Evolutionary conservation across 2,329 filamentous ascomycete genomes (phyloP), one percentile per base, ranked within the genome.

Genomic region (Chalaropsis ovoidea): DNA sequence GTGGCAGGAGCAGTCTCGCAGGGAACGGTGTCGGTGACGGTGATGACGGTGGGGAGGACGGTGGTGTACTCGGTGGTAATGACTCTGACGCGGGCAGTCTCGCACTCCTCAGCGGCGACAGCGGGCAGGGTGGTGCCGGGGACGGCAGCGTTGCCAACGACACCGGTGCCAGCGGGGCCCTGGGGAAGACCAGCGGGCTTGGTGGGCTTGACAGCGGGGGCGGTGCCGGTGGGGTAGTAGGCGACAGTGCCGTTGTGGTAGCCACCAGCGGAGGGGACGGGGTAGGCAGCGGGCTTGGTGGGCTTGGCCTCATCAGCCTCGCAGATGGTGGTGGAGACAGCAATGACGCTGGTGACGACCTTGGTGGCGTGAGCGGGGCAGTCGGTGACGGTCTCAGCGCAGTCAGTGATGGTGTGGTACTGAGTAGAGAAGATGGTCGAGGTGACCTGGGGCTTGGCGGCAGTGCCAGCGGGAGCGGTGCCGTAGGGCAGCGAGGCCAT

Each of bases 381-480:
- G 82, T 87, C 72, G 74, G 82, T 80, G 72, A 86, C 82, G 68
- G 79, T 78, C 62, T 82, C 77, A 67, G 75, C 79, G 79, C 84
- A 86, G 68, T 79, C 79, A 73, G 81, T 86, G 80, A 86, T 77
- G 76, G 83, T 86, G 71, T 82, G 75, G 72, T 82, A 75, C 74
- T 80, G 76, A 72, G 82, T 85, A 74, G 77, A 74, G 79, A 80
- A 84, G 76, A 82, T 77, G 73, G 82, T 80, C 63, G 74, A 75
- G 70, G 77, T 77, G 65, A 75, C 77, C 65, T 65, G 77, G 72
- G 77, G 76, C 72, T 81, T 79, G 71, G 72, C 74, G 60, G 69
- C 68, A 35, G 47, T 68, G 68, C 70, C 69, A 70, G 74, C 74
- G 27, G 52, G 52, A 22, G 39, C 62, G 62, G 64, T 47, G 65